Conservation (phyloP, 1,284 basidiomycete genomes). For the Stereum hirsutum region DNA sequence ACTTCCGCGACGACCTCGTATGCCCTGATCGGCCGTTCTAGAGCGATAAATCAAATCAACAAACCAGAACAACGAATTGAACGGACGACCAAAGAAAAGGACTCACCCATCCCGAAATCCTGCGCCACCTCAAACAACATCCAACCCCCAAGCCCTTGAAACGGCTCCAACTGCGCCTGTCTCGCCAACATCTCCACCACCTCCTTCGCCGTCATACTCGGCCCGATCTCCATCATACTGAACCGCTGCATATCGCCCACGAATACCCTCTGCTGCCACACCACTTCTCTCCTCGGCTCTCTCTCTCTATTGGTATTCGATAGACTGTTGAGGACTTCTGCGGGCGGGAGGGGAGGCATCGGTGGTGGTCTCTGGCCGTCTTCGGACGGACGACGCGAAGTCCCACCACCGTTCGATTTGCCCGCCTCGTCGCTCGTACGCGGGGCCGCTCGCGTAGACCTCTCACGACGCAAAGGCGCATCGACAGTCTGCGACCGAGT, state of each 20-base stretch:
- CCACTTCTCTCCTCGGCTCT: conserved; percentile 13
- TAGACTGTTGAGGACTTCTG: conserved; percentile 15
- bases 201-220: conserved; percentile 54
- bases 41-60: conserved; percentile 5
- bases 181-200: conserved; percentile 52
- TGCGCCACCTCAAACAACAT: conserved; percentile 75
- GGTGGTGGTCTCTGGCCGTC: conserved; percentile 13
- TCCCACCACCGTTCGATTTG: neutral
- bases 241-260: conserved; percentile 68
- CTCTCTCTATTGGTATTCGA: conserved; percentile 6
- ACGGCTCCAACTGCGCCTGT: conserved; percentile 50
- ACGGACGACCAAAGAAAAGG: conserved; percentile 5
- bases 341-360: conserved; percentile 27
- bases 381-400: conserved; percentile 1
- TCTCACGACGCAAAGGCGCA: neutral
- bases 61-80: neutral
- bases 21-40: conserved; percentile 79
- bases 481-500: too few relatives aligned
- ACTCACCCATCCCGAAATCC: conserved; percentile 79
- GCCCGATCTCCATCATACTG: conserved; percentile 55
- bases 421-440: conserved; percentile 4
- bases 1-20: conserved; percentile 73
- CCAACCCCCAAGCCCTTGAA: conserved; percentile 54
- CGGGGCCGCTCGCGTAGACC: neutral
- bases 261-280: conserved; percentile 60